Evolutionary conservation across 2,329 filamentous ascomycete genomes (phyloP).

Genomic region (Hansfordia pulvinata): DNA sequence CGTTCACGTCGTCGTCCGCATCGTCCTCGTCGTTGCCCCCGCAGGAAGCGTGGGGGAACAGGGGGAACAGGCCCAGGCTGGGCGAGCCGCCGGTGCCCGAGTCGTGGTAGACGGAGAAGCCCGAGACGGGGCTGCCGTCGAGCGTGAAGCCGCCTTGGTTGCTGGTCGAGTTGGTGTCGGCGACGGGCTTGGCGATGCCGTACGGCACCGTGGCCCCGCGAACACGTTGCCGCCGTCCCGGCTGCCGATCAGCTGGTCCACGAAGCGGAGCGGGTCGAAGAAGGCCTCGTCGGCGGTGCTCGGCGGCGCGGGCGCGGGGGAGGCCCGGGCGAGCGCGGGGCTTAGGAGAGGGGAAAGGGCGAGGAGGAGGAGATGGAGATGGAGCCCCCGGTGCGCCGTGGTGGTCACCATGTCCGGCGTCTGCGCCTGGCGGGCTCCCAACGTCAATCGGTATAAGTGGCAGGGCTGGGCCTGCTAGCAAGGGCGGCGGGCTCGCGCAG

Average conservation of each 20-base stretch:
- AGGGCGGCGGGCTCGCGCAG: too few species aligned
- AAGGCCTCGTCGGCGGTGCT: too few species aligned
- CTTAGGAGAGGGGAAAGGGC: too few species aligned
- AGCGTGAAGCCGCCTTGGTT: constrained; percentile 38
- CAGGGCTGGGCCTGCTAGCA: too few species aligned
- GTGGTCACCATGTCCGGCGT: too few species aligned
- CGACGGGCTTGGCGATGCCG: constrained; percentile 35
- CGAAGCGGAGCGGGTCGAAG: constrained; percentile 9
- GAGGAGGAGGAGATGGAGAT: too few species aligned
- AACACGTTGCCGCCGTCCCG: constrained; percentile 33
- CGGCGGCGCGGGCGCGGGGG: too few species aligned
- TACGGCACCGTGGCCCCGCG: constrained; percentile 30
- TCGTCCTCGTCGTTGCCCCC: constrained; percentile 39
- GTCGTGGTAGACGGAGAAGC: constrained; percentile 52
- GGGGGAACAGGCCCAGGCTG: constrained; percentile 54
- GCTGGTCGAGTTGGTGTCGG: constrained; percentile 32
- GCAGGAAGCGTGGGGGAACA: constrained; percentile 41
- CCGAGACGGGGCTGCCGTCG: constrained; percentile 38
- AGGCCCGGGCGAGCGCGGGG: too few species aligned
- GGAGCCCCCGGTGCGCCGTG: too few species aligned
- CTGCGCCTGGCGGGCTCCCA: too few species aligned
- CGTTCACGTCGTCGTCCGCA: constrained; percentile 37
- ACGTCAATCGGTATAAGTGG: too few species aligned
- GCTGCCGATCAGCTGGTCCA: constrained; percentile 19
- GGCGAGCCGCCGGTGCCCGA: constrained; percentile 55